Conservation (phyloP, 2,329 filamentous ascomycete species). For the Penicillium sp. region DNA sequence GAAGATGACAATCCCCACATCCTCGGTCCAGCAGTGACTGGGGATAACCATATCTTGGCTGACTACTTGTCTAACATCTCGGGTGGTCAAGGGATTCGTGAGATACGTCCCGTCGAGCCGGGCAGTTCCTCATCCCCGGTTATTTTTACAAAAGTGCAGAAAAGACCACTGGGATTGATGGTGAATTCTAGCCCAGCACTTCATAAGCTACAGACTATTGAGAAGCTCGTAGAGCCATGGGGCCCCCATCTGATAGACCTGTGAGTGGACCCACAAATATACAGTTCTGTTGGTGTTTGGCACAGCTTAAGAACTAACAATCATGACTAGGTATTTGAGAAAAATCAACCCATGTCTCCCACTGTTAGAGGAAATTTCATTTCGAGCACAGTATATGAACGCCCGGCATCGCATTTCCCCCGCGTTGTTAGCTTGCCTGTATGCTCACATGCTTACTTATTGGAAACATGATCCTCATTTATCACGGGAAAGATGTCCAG, state of each 20-base stretch:
- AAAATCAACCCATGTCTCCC: slow-evolving; percentile 56
- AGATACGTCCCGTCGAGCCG: slow-evolving; percentile 21
- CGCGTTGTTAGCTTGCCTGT: slow-evolving; percentile 52
- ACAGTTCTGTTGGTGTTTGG: neutral
- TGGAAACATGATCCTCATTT: slow-evolving; percentile 48
- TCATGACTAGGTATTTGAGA: slow-evolving; percentile 46
- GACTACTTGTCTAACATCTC: slow-evolving; percentile 49
- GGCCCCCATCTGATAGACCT: neutral
- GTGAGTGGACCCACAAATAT: neutral
- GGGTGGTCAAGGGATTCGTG: slow-evolving; percentile 12
- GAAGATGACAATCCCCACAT: slow-evolving; percentile 20
- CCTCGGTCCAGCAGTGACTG: slow-evolving; percentile 13
- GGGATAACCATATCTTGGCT: slow-evolving; percentile 54
- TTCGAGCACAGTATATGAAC: slow-evolving; percentile 43
- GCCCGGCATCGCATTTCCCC: slow-evolving; percentile 51
- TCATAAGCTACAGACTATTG: slow-evolving; percentile 42
- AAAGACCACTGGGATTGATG: slow-evolving; percentile 9
- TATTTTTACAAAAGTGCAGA: slow-evolving; percentile 20
- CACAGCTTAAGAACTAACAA: neutral
- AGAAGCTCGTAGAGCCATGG: slow-evolving; percentile 46
- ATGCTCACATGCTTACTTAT: slow-evolving; percentile 53
- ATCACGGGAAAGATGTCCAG: slow-evolving; percentile 44
- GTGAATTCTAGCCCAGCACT: slow-evolving; percentile 4
- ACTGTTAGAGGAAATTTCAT: slow-evolving; percentile 52
- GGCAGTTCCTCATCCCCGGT: slow-evolving; percentile 21